Evolutionary conservation across 2,329 filamentous ascomycete genomes (phyloP).

Genomic region (Xylaria sp.): DNA sequence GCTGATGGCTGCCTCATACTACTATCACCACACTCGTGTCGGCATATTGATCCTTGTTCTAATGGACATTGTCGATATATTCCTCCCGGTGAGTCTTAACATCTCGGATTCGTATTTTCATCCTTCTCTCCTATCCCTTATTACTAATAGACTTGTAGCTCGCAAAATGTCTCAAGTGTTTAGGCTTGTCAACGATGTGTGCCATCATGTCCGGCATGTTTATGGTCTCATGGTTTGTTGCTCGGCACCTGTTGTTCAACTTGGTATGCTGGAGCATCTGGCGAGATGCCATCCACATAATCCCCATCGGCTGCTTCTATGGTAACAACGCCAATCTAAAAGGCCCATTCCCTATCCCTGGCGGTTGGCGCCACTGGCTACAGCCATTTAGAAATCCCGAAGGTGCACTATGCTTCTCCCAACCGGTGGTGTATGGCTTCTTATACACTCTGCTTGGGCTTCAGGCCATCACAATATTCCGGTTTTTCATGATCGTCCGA

Average conservation of each 20-base stretch:
- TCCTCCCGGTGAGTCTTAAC: slow-evolving; percentile 75
- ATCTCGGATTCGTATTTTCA: neutral
- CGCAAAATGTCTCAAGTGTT: slow-evolving; percentile 93
- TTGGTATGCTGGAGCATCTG: slow-evolving; percentile 84
- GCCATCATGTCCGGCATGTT: slow-evolving; percentile 86
- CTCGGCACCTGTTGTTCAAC: slow-evolving; percentile 81
- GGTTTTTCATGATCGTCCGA: slow-evolving; percentile 87
- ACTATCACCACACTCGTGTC: slow-evolving; percentile 84
- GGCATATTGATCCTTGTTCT: slow-evolving; percentile 87
- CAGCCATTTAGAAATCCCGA: slow-evolving; percentile 75
- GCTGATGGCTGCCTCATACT: slow-evolving; percentile 82
- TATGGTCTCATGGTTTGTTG: slow-evolving; percentile 81
- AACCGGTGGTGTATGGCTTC: slow-evolving; percentile 76
- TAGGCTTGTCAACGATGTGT: slow-evolving; percentile 75
- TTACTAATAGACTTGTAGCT: slow-evolving; percentile 54
- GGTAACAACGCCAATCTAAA: slow-evolving; percentile 60
- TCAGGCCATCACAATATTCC: slow-evolving; percentile 79
- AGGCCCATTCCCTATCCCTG: slow-evolving; percentile 59
- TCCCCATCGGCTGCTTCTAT: slow-evolving; percentile 74
- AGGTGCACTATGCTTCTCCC: slow-evolving; percentile 80
- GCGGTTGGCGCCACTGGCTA: slow-evolving; percentile 66
- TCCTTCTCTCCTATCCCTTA: neutral
- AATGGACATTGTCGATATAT: slow-evolving; percentile 92
- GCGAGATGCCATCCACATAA: slow-evolving; percentile 64
- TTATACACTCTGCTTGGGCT: slow-evolving; percentile 76